These are phyloP conservation scores for Podospora pseudoanserina DNA, from an alignment of 495 filamentous ascomycete species.

Conservation along the genomic window DNA sequence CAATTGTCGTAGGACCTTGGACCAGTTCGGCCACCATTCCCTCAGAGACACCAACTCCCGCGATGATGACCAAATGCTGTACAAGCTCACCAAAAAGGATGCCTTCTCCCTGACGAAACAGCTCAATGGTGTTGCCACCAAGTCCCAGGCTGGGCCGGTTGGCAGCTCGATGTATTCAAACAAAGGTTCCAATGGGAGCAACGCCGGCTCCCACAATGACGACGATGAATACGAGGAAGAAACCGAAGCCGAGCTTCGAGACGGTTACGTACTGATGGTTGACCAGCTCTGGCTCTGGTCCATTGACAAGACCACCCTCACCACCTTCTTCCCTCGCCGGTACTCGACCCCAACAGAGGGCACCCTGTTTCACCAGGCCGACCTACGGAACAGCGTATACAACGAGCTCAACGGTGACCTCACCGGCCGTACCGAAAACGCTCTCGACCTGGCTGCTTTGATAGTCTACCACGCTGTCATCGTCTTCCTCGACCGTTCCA, in stretches of 20 bases:
- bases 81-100: conserved; percentile 57
- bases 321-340: conserved; percentile 57
- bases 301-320: conserved; percentile 53
- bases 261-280: conserved; percentile 65
- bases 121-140: background rate
- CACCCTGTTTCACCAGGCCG: conserved; percentile 58
- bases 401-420: conserved; percentile 67
- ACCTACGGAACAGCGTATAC: conserved; percentile 61
- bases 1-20: conserved; percentile 61
- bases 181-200: background rate
- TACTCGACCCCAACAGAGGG: conserved; percentile 49
- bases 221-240: conserved; percentile 20
- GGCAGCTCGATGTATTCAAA: conserved; percentile 11
- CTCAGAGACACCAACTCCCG: conserved; percentile 58
- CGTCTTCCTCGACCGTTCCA: conserved; percentile 56
- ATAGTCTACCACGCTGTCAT: conserved; percentile 60
- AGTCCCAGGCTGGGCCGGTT: background rate
- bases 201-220: conserved; percentile 1
- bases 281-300: conserved; percentile 70
- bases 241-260: conserved; percentile 41
- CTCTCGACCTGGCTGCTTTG: conserved; percentile 59
- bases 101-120: background rate
- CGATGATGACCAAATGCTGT: conserved; percentile 69
- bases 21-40: conserved; percentile 64
- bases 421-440: conserved; percentile 59